Evolutionary conservation across 768 basidiomycete species (phyloP).

Genomic region (Pulveroboletus sp.): DNA sequence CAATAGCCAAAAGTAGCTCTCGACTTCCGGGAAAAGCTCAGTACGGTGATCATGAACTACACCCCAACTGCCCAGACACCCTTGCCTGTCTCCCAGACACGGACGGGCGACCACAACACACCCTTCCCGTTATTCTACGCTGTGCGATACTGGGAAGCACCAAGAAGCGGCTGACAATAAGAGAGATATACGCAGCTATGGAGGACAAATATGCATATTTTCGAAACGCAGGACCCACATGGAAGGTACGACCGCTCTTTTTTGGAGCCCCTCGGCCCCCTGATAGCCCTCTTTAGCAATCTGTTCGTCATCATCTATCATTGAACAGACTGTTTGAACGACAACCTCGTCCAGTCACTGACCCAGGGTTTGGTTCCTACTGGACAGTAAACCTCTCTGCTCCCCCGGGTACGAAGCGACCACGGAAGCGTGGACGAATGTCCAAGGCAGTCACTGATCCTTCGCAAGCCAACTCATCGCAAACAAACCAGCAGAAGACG

Average conservation of each 20-base stretch:
- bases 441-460: slow-evolving; percentile 39
- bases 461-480: slow-evolving; percentile 7
- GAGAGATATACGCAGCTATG: slow-evolving; percentile 85
- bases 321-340: slow-evolving; percentile 79
- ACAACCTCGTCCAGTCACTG: slow-evolving; percentile 75
- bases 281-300: slow-evolving; percentile 53
- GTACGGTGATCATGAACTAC: slow-evolving; percentile 50
- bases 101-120: slow-evolving; percentile 74
- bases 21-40: slow-evolving; percentile 21
- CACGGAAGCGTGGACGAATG: slow-evolving; percentile 69
- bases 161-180: slow-evolving; percentile 70
- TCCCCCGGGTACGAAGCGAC: slow-evolving; percentile 83
- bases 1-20: slow-evolving; percentile 20
- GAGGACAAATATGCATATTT: slow-evolving; percentile 82
- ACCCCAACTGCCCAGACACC: slow-evolving; percentile 74
- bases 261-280: background rate
- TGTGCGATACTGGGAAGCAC: slow-evolving; percentile 80
- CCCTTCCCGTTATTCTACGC: slow-evolving; percentile 77
- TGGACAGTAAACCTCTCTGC: slow-evolving; percentile 86
- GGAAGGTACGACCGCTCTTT: slow-evolving; percentile 57
- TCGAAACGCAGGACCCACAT: slow-evolving; percentile 73
- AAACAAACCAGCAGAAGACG: slow-evolving; percentile 31
- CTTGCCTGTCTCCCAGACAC: slow-evolving; percentile 77
- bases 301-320: slow-evolving; percentile 80
- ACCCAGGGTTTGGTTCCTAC: slow-evolving; percentile 84